A percentile compares a stretch with the other conserved stretches of the same genome.
Evolutionary conservation across 495 filamentous ascomycete genomes (phyloP).

Genomic region (Penicillium chermesinum): DNA sequence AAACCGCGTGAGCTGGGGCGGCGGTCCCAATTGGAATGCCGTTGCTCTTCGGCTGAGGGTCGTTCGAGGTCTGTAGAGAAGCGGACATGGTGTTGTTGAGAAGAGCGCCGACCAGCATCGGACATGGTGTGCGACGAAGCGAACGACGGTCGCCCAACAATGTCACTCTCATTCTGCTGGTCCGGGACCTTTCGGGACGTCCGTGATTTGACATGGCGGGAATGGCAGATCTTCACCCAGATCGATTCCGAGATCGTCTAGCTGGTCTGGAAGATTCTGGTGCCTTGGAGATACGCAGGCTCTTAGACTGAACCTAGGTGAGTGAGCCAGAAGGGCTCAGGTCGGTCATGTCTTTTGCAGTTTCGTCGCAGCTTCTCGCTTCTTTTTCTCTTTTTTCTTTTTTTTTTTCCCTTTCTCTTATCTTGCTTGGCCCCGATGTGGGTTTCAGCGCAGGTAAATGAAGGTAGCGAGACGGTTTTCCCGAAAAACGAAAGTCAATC

Average conservation of each 20-base stretch:
- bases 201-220: conserved; percentile 28
- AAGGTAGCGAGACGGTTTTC: background rate
- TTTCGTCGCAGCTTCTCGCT: too few relatives aligned
- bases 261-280: background rate
- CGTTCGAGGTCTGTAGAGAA: conserved; percentile 40
- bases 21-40: conserved; percentile 15
- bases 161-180: conserved; percentile 8
- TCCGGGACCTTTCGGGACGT: conserved; percentile 5
- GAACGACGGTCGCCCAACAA: conserved; percentile 23
- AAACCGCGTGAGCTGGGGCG: conserved; percentile 32
- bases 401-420: background rate
- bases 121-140: conserved; percentile 30
- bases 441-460: background rate
- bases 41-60: conserved; percentile 21
- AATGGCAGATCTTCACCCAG: conserved; percentile 10
- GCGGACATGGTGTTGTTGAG: conserved; percentile 39
- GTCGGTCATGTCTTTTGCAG: background rate
- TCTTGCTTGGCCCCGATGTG: background rate
- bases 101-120: conserved; percentile 30
- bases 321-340: background rate
- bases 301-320: background rate
- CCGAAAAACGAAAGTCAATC: background rate
- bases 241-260: conserved; percentile 5
- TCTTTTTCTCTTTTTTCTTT: too few relatives aligned
- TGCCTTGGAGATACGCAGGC: conserved; percentile 2